A percentile compares a stretch with the other conserved stretches of the same genome.
These are phyloP conservation scores for Rhododendron ferrugineum DNA, from an alignment of 148 eudicot species.

Conservation along the genomic window DNA sequence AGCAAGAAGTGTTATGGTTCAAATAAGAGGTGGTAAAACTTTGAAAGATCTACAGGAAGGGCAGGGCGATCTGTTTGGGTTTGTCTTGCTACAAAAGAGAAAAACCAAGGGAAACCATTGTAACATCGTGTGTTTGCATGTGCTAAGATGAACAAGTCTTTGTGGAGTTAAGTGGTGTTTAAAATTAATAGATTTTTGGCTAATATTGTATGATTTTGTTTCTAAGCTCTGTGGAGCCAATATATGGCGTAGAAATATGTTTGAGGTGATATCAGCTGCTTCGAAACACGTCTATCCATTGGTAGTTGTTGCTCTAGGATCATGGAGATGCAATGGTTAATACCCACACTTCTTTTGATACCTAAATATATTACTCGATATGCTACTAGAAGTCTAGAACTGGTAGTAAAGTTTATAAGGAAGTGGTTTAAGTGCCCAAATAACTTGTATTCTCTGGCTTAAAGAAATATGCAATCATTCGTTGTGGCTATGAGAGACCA, in stretches of 20 bases:
- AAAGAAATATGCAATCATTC: not conserved
- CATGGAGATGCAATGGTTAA: not conserved
- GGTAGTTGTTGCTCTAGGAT: not conserved
- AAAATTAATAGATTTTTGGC: not conserved
- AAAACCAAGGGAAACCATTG: not conserved
- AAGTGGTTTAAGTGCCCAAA: not conserved
- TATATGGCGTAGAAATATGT: not conserved
- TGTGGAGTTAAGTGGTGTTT: not conserved
- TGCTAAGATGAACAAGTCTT: not conserved
- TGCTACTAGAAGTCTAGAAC: not conserved
- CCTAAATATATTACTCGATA: not conserved
- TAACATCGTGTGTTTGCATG: not conserved
- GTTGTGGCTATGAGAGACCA: not conserved
- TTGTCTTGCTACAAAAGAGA: not conserved
- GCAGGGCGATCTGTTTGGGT: not conserved
- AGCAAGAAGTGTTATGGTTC: not conserved
- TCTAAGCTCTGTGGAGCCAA: not conserved
- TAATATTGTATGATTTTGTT: not conserved
- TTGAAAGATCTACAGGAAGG: not conserved
- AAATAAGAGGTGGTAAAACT: not conserved
- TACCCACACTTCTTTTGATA: not conserved
- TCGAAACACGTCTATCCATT: not conserved
- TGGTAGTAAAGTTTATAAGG: not conserved
- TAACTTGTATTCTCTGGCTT: not conserved
- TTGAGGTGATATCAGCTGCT: not conserved